Base-by-base conservation (phyloP, 2,329 filamentous ascomycete genomes). In the Beauveria australis region DNA sequence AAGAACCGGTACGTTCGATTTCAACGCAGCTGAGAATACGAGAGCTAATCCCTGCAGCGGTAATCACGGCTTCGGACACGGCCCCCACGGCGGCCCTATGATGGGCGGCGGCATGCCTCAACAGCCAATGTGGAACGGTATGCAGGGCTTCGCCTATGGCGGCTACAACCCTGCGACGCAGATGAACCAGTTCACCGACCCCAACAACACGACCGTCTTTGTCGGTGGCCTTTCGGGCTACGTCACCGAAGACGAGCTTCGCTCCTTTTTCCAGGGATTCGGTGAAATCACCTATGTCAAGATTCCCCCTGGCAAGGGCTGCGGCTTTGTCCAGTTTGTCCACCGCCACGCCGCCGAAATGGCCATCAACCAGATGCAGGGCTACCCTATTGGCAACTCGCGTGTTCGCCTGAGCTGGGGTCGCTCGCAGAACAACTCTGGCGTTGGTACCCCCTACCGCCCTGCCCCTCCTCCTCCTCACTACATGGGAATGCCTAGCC, bases 351-450 rank as follows among this genome's bases (percentile, higher is more conserved):
- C 94, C 58, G 94, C 94, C 16, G 94, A 99, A 80, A 99, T 99
- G 94, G 94, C 94, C 67, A 99, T 99, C 84, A 99, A 99, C 79
- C 94, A 99, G 79, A 99, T 99, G 94, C 94, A 99, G 78, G 94
- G 94, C 63, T 99, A 99, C 74, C 94, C 94, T 26, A 99, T 99
- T 70, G 94, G 94, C 60, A 99, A 99, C 82, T 97, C 93, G 52
- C 92, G 94, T 66, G 94, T 99, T 63, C 92, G 94, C 70, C 84
- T 99, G 67, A 96, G 91, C 74, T 99, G 94, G 94, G 94, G 94
- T 65, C 90, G 94, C 66, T 95, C 90, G 60, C 94, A 99, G 82
- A 99, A 97, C 86, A 99, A 99, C 82, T 97, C 93, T 64, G 94
- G 94, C 61, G 94, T 96, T 63, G 94, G 94, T 66, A 97, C 94